Percentiles rank a stretch among this genome's conserved stretches.
phyloP scores from a whole-genome alignment of 805 yeast species.

The Yamadazyma tumulicola region DNA sequence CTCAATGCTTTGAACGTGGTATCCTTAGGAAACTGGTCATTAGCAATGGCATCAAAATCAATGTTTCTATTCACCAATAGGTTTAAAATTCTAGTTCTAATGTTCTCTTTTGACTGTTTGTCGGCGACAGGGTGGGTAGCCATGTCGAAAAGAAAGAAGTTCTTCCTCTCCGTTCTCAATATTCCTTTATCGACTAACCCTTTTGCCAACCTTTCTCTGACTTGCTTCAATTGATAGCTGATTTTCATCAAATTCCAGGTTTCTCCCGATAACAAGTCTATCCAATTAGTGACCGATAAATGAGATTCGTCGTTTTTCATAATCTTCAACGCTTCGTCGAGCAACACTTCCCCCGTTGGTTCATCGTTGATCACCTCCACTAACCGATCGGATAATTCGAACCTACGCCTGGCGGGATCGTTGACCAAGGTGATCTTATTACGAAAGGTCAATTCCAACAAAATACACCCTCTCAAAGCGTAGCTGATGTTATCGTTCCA shows the following conservation, averaged over 20 bases:
- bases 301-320: conserved; percentile 82
- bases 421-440: conserved; percentile 85
- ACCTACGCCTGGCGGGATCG: conserved; percentile 87
- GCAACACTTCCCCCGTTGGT: conserved; percentile 90
- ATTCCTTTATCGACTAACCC: conserved; percentile 97
- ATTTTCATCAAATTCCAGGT: conserved; percentile 97
- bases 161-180: conserved; percentile 91
- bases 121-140: conserved; percentile 97
- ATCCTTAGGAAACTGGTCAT: conserved; percentile 63
- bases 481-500: conserved; percentile 98
- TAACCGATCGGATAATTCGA: conserved; percentile 81
- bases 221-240: conserved; percentile 94
- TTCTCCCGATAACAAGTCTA: conserved; percentile 89
- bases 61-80: conserved; percentile 71
- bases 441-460: conserved; percentile 88
- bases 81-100: conserved; percentile 67
- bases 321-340: conserved; percentile 88
- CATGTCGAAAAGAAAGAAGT: conserved; percentile 93
- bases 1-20: conserved; percentile 71
- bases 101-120: conserved; percentile 74
- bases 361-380: conserved; percentile 82
- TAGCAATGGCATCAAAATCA: conserved; percentile 36
- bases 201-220: conserved; percentile 91
- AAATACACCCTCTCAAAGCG: conserved; percentile 90
- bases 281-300: conserved; percentile 83